Percentiles rank a stretch among this genome's conserved stretches.
phyloP scores from a whole-genome alignment of 257 asterid species.

The Solanum chaucha region DNA sequence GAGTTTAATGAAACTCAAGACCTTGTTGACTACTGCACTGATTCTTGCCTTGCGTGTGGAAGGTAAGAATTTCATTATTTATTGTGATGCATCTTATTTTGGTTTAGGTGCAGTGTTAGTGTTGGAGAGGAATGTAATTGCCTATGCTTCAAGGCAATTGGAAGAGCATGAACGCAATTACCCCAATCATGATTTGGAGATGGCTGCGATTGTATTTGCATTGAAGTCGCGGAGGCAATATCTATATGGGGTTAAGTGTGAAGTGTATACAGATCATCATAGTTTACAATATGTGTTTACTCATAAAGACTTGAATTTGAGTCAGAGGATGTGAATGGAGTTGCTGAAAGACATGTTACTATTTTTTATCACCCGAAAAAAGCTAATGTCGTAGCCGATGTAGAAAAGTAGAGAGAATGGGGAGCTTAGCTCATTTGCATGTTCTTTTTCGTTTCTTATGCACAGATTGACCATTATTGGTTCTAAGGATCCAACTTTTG shows the following conservation, averaged over 20 bases:
- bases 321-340: not conserved
- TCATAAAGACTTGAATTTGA: not conserved
- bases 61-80: not conserved
- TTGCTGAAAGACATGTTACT: not conserved
- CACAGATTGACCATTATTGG: not conserved
- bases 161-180: too few species aligned
- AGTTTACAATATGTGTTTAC: too few species aligned
- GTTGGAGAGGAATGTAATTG: not conserved
- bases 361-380: not conserved
- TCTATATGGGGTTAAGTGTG: too few species aligned
- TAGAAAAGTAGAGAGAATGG: not conserved
- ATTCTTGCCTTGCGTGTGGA: not conserved
- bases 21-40: not conserved
- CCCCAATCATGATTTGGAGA: too few species aligned
- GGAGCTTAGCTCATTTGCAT: not conserved
- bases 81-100: not conserved
- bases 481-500: not conserved
- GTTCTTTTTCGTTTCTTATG: not conserved
- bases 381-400: too few species aligned
- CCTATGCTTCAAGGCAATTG: too few species aligned
- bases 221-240: too few species aligned
- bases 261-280: too few species aligned
- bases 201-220: too few species aligned
- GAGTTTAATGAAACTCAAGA: not conserved
- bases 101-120: not conserved